These are phyloP conservation scores for Samsoniella hepiali DNA, from an alignment of 2,329 filamentous ascomycete species.

Conservation along the genomic window DNA sequence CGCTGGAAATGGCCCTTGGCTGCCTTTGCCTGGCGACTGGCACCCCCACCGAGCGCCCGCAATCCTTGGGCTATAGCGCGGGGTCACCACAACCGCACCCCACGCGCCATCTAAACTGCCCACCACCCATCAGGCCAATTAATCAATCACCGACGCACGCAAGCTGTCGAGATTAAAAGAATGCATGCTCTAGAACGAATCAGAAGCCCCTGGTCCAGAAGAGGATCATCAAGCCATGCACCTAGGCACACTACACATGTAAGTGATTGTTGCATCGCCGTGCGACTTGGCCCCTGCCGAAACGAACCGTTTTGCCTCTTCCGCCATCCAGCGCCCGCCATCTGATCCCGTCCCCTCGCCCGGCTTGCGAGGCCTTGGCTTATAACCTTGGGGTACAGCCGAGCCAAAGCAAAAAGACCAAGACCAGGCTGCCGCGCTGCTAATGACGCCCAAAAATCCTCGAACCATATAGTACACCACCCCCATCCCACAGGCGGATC, in stretches of 20 bases:
- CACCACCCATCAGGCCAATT: not conserved
- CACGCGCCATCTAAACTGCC: not conserved
- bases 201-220: not conserved
- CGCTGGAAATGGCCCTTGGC: no score
- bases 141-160: not conserved
- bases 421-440: not conserved
- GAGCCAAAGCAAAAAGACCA: not conserved
- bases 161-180: not conserved
- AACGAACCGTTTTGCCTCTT: not conserved
- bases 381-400: not conserved
- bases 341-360: conserved; percentile 12
- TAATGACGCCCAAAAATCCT: not conserved
- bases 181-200: not conserved
- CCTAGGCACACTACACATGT: no score
- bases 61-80: no score
- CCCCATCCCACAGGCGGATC: conserved; percentile 5
- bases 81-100: not conserved
- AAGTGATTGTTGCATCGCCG: conserved; percentile 3
- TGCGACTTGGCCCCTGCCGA: not conserved
- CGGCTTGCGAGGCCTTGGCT: not conserved
- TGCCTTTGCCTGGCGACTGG: no score
- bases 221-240: not conserved
- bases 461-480: not conserved
- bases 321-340: not conserved
- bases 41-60: no score